These are phyloP conservation scores for Aspergillus fischeri DNA, from an alignment of 2,329 filamentous ascomycete species.

Conservation along the genomic window DNA sequence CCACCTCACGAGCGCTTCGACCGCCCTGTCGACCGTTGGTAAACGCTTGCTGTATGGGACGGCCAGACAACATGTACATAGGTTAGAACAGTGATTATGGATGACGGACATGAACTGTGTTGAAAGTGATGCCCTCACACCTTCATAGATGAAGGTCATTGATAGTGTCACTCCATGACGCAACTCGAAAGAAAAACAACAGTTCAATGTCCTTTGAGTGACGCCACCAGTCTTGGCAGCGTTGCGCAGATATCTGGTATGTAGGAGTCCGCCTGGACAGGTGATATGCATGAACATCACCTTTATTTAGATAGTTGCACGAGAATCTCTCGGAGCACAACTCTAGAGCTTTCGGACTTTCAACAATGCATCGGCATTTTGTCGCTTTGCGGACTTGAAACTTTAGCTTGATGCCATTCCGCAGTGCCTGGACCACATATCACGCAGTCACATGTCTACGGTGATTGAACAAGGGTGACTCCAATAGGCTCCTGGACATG, in stretches of 20 bases:
- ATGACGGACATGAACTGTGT: slow-evolving; percentile 2
- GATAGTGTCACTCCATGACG: neutral
- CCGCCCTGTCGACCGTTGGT: slow-evolving; percentile 18
- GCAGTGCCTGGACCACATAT: too few relatives aligned
- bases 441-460: neutral
- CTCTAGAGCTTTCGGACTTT: too few relatives aligned
- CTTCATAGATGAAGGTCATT: neutral
- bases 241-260: slow-evolving; percentile 6
- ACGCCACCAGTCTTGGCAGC: neutral
- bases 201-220: neutral
- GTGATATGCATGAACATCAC: slow-evolving; percentile 13
- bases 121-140: neutral
- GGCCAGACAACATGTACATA: neutral
- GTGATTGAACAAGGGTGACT: neutral
- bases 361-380: too few relatives aligned
- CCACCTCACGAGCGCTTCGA: slow-evolving; percentile 27
- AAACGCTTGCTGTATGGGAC: slow-evolving; percentile 3
- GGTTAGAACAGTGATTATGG: neutral
- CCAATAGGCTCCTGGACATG: neutral
- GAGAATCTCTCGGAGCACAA: too few relatives aligned
- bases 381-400: neutral
- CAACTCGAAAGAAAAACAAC: neutral
- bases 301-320: neutral
- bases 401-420: neutral
- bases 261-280: slow-evolving; percentile 16